phyloP scores from a whole-genome alignment of 345 rosid species.

The Citrus trifoliata region DNA sequence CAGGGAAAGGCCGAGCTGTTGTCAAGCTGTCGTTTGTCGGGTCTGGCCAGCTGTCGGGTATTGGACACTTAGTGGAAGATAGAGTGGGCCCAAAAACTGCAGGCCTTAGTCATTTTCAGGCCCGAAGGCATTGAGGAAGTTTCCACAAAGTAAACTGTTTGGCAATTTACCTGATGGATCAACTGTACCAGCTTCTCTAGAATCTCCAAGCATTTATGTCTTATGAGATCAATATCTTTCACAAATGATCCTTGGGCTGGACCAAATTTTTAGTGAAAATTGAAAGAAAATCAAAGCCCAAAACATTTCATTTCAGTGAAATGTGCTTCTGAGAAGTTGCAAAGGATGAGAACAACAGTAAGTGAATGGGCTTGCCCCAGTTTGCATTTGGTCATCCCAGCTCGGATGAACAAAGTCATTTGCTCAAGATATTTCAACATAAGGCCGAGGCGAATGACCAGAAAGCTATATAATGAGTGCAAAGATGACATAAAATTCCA shows the following conservation, averaged over 20 bases:
- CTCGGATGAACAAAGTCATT: neutral
- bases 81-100: conserved; percentile 3
- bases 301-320: neutral
- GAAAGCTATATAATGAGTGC: neutral
- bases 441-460: neutral
- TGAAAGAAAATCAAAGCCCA: neutral
- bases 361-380: neutral
- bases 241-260: neutral
- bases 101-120: neutral
- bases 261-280: neutral
- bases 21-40: conserved; percentile 28
- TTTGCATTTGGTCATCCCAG: neutral
- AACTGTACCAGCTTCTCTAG: neutral
- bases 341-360: neutral
- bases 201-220: too few species aligned
- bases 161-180: neutral
- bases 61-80: neutral
- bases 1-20: conserved; percentile 10
- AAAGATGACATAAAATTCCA: neutral
- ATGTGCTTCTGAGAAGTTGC: neutral
- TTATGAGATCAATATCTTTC: neutral
- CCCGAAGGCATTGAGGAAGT: neutral
- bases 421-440: neutral
- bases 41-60: conserved; percentile 11
- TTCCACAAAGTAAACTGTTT: neutral